Percentiles rank a stretch among this genome's conserved stretches.
These are phyloP conservation scores for Boletus rufocinnamomeus DNA, from an alignment of 768 basidiomycete genomes.

Conservation along the genomic window DNA sequence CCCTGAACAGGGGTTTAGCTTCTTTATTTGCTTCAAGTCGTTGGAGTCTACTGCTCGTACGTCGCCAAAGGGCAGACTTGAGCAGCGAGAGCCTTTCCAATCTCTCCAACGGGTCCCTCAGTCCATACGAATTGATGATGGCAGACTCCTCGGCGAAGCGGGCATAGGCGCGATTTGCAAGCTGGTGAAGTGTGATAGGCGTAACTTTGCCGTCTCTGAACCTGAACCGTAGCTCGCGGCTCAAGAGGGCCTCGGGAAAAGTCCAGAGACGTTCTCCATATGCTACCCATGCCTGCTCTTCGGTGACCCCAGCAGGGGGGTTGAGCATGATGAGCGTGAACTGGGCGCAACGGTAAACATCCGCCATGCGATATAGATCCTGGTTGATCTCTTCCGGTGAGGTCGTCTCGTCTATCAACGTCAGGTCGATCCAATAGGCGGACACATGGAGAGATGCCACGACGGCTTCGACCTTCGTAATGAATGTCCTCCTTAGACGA, in stretches of 20 bases:
- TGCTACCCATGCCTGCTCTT: conserved; percentile 13
- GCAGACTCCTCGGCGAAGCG: conserved; percentile 20
- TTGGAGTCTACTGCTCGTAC: conserved; percentile 7
- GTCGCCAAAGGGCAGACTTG: conserved; percentile 27
- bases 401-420: neutral
- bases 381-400: conserved; percentile 7
- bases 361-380: conserved; percentile 29
- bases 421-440: conserved; percentile 29
- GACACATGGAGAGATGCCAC: conserved; percentile 9
- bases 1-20: neutral
- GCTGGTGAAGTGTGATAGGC: conserved; percentile 23
- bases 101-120: conserved; percentile 26
- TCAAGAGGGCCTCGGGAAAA: conserved; percentile 25
- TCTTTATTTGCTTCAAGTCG: neutral
- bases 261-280: conserved; percentile 31
- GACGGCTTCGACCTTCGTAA: neutral
- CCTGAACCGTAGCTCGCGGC: conserved; percentile 22
- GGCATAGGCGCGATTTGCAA: conserved; percentile 26
- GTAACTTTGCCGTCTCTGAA: conserved; percentile 16
- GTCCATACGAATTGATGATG: conserved; percentile 23
- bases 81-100: conserved; percentile 26
- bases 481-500: neutral
- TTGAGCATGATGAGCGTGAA: conserved; percentile 28
- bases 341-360: conserved; percentile 22
- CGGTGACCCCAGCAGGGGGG: neutral